Evolutionary conservation across 177 flowering plant species (phyloP), one percentile per base, ranked within the genome.

Genomic region (Vitis hybrid): DNA sequence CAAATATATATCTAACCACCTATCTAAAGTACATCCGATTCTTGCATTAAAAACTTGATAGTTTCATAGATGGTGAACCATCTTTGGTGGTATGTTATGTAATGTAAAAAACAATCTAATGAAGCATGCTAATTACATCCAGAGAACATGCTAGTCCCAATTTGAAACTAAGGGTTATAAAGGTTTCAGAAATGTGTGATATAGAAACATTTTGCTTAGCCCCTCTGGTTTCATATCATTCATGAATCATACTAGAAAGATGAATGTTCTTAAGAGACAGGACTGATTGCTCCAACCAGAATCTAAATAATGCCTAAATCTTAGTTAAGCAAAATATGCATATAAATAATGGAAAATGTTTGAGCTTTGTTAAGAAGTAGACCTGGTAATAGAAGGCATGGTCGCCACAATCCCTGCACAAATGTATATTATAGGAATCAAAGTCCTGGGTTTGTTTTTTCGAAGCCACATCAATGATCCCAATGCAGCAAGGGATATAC

Each of bases 391-490:
- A 5, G 95, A 85, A 62, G 97, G 94, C 97, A 93, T 91, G 51
- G 95, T 89, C 19, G 97, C 93, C 31, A 93, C 89, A 68, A 91
- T 87, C 53, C 89, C 90, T 11, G 98, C 98, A 81, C 97, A 91
- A 14, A 75, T 67, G 68, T 93, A 93, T 73, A 95, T 93, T 16
- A 95, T 77, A 39, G 98, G 99, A 75, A 94, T 84, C 74, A 93
- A 77, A 39, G 94, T 81, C 85, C 76, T 87, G 29, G 99, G 99
- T 60, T 93, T 95, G 85, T 91, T 95, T 79, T 95, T 95, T 74
- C 98, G 80, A 7, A 93, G 97, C 99, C 99, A 95, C 88, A 93
- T 93, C 82, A 95, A 80, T 71, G 99, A 95, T 59, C 97, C 97
- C 82, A 95, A 64, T 55, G 98, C 97, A 80, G 99, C 94, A 70